Conservation (phyloP, 2,329 filamentous ascomycete genomes). For the Dactylella cylindrospora region DNA sequence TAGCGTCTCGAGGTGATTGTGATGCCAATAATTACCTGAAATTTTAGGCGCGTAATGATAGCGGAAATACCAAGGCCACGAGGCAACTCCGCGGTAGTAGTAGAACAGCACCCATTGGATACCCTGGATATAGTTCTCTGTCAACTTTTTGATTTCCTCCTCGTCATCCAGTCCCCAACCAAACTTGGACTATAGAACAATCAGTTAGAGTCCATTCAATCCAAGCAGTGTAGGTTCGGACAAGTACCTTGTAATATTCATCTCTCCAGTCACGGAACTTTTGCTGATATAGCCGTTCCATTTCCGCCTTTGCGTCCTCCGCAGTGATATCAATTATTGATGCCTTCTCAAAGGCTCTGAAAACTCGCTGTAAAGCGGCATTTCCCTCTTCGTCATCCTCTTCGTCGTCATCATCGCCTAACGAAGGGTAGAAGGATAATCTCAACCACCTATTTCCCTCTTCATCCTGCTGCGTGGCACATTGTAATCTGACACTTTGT, state of each 20-base stretch:
- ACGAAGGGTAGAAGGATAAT: conserved; percentile 60
- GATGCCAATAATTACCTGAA: conserved; percentile 60
- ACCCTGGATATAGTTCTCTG: conserved; percentile 96
- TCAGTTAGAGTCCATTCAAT: neutral
- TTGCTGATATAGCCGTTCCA: conserved; percentile 81
- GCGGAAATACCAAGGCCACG: conserved; percentile 96
- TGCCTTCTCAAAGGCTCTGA: conserved; percentile 88
- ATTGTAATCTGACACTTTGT: conserved; percentile 65
- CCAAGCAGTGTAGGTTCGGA: neutral
- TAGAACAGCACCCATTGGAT: conserved; percentile 98
- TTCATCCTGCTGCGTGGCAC: conserved; percentile 65
- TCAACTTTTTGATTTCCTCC: conserved; percentile 75
- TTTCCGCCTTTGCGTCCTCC: conserved; percentile 74
- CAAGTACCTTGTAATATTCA: conserved; percentile 70
- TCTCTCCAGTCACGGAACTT: conserved; percentile 94
- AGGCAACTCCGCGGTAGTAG: conserved; percentile 95
- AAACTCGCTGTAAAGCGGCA: conserved; percentile 78
- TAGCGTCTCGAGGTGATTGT: neutral
- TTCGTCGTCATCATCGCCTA: conserved; percentile 62
- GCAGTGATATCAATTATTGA: conserved; percentile 76
- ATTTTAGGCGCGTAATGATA: conserved; percentile 99
- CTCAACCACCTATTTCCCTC: conserved; percentile 67
- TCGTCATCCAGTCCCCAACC: conserved; percentile 82
- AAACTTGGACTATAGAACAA: conserved; percentile 67
- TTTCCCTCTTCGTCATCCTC: conserved; percentile 77